Evolutionary conservation across 768 basidiomycete genomes (phyloP).

Genomic region (Lyophyllum shimeji): DNA sequence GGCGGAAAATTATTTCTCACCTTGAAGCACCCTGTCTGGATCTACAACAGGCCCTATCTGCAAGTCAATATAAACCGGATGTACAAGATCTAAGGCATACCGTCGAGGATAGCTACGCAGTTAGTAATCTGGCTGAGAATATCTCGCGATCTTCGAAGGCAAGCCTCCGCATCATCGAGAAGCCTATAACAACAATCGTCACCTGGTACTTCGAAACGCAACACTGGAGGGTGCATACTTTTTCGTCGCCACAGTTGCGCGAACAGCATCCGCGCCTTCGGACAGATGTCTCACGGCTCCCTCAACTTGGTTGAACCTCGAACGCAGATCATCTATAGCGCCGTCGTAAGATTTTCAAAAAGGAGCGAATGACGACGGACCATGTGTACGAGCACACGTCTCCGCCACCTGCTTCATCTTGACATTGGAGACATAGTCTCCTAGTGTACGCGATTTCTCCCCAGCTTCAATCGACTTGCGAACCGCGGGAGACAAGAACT

Average conservation of each 20-base stretch:
- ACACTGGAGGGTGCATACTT: slow-evolving; percentile 37
- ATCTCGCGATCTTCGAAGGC: slow-evolving; percentile 57
- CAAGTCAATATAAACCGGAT: not conserved
- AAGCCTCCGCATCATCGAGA: slow-evolving; percentile 59
- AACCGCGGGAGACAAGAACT: slow-evolving; percentile 69
- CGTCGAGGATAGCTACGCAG: slow-evolving; percentile 50
- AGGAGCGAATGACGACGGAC: slow-evolving; percentile 35
- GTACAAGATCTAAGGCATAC: slow-evolving; percentile 24
- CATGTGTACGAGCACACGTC: slow-evolving; percentile 66
- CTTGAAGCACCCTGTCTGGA: slow-evolving; percentile 51
- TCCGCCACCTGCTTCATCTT: slow-evolving; percentile 84
- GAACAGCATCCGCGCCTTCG: slow-evolving; percentile 59
- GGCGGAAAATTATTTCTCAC: slow-evolving; percentile 26
- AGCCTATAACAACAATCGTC: slow-evolving; percentile 34
- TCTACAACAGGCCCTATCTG: slow-evolving; percentile 45
- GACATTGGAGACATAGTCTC: slow-evolving; percentile 75
- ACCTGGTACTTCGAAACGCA: not conserved
- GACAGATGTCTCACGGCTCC: slow-evolving; percentile 51
- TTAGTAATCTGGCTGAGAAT: slow-evolving; percentile 55
- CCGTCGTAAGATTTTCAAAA: not conserved
- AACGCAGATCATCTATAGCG: slow-evolving; percentile 54
- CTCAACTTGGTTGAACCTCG: slow-evolving; percentile 55
- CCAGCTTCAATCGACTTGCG: slow-evolving; percentile 73
- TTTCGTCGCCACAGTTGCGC: slow-evolving; percentile 44
- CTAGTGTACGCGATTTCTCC: slow-evolving; percentile 65